These are phyloP conservation scores for Boletus tomentosulus DNA, from an alignment of 768 basidiomycete species.

Conservation along the genomic window DNA sequence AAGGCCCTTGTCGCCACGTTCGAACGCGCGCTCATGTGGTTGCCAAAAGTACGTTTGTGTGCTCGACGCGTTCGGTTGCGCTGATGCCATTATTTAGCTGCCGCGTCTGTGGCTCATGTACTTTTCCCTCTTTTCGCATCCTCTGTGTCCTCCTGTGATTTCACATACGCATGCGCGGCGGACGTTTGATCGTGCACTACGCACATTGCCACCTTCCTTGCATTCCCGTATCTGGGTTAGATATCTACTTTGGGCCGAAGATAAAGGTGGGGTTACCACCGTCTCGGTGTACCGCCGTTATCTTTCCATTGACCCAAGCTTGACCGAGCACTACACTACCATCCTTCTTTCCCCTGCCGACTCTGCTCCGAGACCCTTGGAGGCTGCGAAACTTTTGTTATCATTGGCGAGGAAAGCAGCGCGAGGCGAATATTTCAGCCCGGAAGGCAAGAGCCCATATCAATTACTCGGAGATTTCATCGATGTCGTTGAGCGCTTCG, in stretches of 20 bases:
- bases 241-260: conserved; percentile 90
- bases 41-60: conserved; percentile 65
- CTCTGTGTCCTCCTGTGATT: conserved; percentile 77
- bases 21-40: conserved; percentile 92
- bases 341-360: conserved; percentile 59
- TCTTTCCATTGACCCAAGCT: conserved; percentile 71
- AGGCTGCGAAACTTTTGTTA: conserved; percentile 89
- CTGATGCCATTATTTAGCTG: conserved; percentile 46
- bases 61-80: background rate
- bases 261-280: conserved; percentile 70
- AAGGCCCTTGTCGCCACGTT: conserved; percentile 80
- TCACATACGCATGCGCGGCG: conserved; percentile 88
- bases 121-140: conserved; percentile 84
- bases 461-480: conserved; percentile 91
- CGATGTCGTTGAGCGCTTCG: conserved; percentile 82
- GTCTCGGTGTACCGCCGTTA: conserved; percentile 87
- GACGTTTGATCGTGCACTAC: conserved; percentile 91
- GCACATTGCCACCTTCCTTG: conserved; percentile 88
- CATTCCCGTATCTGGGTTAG: conserved; percentile 91
- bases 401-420: conserved; percentile 80
- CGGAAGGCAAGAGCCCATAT: conserved; percentile 93
- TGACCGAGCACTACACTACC: conserved; percentile 75
- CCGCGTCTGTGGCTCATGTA: conserved; percentile 95
- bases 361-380: conserved; percentile 73
- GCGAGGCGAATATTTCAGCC: conserved; percentile 76